Conservation (phyloP, 345 rosid species). For the Raphanus sativus region DNA sequence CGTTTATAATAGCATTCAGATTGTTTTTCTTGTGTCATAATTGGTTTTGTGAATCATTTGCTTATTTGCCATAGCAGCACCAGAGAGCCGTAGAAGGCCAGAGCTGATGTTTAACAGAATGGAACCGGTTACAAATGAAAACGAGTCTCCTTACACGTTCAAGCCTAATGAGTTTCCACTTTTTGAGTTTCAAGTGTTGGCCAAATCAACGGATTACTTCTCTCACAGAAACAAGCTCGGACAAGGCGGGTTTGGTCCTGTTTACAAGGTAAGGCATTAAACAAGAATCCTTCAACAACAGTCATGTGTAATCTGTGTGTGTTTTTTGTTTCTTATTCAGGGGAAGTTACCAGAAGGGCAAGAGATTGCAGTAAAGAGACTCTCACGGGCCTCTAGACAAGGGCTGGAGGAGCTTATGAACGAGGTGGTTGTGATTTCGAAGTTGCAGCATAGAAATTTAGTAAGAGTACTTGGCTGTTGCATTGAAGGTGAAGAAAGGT, state of each 20-base stretch:
- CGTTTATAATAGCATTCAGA: neutral
- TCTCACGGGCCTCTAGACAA: constrained; percentile 55
- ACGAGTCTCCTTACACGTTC: constrained; percentile 34
- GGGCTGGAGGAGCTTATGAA: constrained; percentile 58
- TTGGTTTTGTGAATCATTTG: neutral
- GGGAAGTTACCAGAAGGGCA: constrained; percentile 47
- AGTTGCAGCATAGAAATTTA: constrained; percentile 64
- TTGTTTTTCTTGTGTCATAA: neutral
- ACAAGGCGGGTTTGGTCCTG: constrained; percentile 56
- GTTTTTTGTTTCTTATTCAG: constrained; percentile 24
- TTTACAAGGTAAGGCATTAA: constrained; percentile 37
- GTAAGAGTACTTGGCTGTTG: constrained; percentile 66
- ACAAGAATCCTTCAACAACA: constrained; percentile 26
- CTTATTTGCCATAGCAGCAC: constrained; percentile 5
- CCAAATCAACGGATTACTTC: constrained; percentile 46
- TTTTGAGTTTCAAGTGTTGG: constrained; percentile 47
- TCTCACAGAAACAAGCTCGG: constrained; percentile 44
- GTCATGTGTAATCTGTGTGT: constrained; percentile 7
- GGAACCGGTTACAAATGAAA: constrained; percentile 33
- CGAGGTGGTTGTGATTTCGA: constrained; percentile 57
- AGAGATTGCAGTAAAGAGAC: constrained; percentile 61
- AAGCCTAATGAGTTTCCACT: constrained; percentile 43
- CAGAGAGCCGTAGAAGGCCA: constrained; percentile 23
- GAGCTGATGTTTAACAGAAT: constrained; percentile 33
- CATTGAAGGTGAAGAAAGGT: constrained; percentile 52